Base-by-base conservation (phyloP, 2,329 filamentous ascomycete species). In the Teratosphaeria zuluensis region DNA sequence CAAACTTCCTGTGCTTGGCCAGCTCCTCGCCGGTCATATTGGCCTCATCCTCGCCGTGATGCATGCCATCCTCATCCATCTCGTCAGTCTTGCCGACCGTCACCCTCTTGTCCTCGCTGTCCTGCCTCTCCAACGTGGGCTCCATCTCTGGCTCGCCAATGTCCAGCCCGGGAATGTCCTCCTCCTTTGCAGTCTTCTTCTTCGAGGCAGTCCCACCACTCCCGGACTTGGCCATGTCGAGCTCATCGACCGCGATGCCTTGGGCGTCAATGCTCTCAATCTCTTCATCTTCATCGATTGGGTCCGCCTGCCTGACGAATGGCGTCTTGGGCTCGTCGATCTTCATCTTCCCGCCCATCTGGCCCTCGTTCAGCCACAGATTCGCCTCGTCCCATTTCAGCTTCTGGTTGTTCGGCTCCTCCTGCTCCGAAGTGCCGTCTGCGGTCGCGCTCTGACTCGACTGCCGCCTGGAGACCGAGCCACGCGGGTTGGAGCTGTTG, bases 321-420 rank as follows among this genome's bases (percentile, higher is more conserved):
- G 94, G 94, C 7, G 94, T 99, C 81, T 99, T 99, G 62, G 94
- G 94, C 78, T 99, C 94, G 65, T 91, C 89, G 64, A 99, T 99
- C 81, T 97, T 99, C 94, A 99, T 99, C 60, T 92, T 96, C 62
- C 88, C 87, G 60, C 86, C 90, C 75, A 89, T 92, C 75, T 97
- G 90, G 75, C 97, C 92, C 77, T 99, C 94, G 7, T 94, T 94
- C 56, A 99, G 82, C 76, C 96, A 99, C 33, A 99, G 82, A 72
- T 99, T 99, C 53, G 90, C 94, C 78, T 99, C 94, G 74, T 99
- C 94, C 94, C 94, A 99, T 77, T 96, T 96, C 66, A 99, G 81
- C 62, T 91, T 86, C 63, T 89, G 87, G 16, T 16, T 28, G 59
- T 83, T 86, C 59, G 79, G 80, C 54, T 84, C 81, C 55, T 78